These are phyloP conservation scores for Russula olivacea DNA, from an alignment of 768 basidiomycete genomes.

Conservation along the genomic window DNA sequence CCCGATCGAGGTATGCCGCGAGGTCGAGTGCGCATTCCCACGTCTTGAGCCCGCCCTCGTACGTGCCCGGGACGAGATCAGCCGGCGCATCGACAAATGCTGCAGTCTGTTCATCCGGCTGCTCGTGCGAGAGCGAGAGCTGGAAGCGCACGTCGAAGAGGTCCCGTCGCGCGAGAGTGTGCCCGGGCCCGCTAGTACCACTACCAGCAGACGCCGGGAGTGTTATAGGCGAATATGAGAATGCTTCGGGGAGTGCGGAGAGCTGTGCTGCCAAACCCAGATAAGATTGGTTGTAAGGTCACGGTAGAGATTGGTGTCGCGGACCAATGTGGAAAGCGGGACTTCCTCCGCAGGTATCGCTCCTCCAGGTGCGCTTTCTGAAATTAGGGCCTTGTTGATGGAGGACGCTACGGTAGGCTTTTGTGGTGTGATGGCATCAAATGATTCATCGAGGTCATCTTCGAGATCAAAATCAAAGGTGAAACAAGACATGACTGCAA, in stretches of 20 bases:
- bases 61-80: slow-evolving; percentile 85
- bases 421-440: slow-evolving; percentile 10
- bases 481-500: slow-evolving; percentile 34
- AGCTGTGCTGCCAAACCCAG: slow-evolving; percentile 43
- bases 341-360: slow-evolving; percentile 12
- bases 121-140: slow-evolving; percentile 49
- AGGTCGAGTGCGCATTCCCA: slow-evolving; percentile 96
- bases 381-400: neutral
- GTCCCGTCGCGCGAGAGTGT: slow-evolving; percentile 66
- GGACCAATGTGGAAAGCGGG: slow-evolving; percentile 32
- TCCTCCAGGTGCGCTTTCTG: neutral
- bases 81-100: slow-evolving; percentile 72
- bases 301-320: slow-evolving; percentile 4
- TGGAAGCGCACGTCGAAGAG: slow-evolving; percentile 97
- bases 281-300: neutral
- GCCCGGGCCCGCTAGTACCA: neutral
- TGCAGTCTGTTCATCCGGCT: slow-evolving; percentile 35
- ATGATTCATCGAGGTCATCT: slow-evolving; percentile 33
- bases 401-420: neutral
- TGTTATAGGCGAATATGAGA: slow-evolving; percentile 74
- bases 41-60: slow-evolving; percentile 95
- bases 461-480: slow-evolving; percentile 66
- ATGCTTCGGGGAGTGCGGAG: slow-evolving; percentile 55
- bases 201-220: slow-evolving; percentile 35
- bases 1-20: slow-evolving; percentile 52